Evolutionary conservation across 768 basidiomycete species (phyloP), one percentile per base, ranked within the genome.

Genomic region (Rhodotorula kratochvilovae): DNA sequence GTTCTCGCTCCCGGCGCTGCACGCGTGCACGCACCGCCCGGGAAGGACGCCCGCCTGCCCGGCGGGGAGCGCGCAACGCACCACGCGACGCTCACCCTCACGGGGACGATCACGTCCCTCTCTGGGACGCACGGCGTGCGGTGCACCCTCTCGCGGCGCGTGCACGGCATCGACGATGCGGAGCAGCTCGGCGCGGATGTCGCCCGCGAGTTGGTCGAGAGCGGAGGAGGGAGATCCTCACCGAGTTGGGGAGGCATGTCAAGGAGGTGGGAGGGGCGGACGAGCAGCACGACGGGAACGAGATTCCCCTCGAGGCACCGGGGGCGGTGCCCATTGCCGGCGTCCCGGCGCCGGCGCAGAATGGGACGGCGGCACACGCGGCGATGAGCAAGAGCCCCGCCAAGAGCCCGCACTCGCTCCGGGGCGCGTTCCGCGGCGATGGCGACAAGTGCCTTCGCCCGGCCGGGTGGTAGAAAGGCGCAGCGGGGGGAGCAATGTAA

Each of bases 81-180:
- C 70, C 79, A 45, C 50, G 73, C 61, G 78, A 77, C 76, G 51
- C 81, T 99, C 69, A 85, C 83, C 63, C 80, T 98, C 60, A 87
- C 87, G 8, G 91, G 89, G 0, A 89, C 89, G 61, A 90, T 98
- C 45, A 97, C 95, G 5, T 86, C 88, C 27, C 82, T 97, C 17
- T 86, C 88, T 73, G 95, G 95, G 1, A 80, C 77, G 33, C 80
- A 79, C 15, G 91, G 93, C 75, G 88, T 95, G 62, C 83, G 92
- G 75, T 84, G 87, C 72, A 85, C 85, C 1, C 71, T 89, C 61
- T 82, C 81, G 65, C 84, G 84, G 64, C 81, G 78, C 36, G 86
- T 96, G 29, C 77, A 73, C 13, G 84, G 79, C 57, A 78, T 80
- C 5, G 83, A 83, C 71, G 87, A 90, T 23, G 90, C 88, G 1